These are phyloP conservation scores for Corniculantispora saksenae DNA, from an alignment of 2,329 filamentous ascomycete species.

Conservation along the genomic window DNA sequence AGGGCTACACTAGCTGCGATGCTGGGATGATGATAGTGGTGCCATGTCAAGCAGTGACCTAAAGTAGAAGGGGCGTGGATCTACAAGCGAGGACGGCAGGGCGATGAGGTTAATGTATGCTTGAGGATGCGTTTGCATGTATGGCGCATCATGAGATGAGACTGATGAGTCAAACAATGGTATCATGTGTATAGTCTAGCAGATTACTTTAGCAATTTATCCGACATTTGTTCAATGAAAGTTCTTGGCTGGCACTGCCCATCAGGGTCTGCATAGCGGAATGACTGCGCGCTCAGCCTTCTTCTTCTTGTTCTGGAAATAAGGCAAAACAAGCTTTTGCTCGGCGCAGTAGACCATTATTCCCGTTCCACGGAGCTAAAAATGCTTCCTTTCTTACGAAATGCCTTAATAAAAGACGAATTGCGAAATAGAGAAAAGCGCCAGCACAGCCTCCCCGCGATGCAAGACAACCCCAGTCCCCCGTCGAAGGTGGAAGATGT, in stretches of 20 bases:
- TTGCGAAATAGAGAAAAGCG: not conserved
- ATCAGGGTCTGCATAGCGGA: not conserved
- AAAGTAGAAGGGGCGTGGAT: constrained; percentile 8
- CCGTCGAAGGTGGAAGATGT: not conserved
- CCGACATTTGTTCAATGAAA: not conserved
- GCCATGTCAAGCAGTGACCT: not conserved
- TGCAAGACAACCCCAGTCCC: not conserved
- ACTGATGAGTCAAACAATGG: not conserved
- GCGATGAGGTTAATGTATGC: constrained; percentile 9
- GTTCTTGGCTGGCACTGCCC: not conserved
- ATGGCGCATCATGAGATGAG: constrained; percentile 11
- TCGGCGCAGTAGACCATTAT: not conserved
- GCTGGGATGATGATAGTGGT: constrained; percentile 6
- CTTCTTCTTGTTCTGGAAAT: not conserved
- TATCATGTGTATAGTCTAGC: not conserved
- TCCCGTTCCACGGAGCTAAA: not conserved
- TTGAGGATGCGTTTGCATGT: not conserved
- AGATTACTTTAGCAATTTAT: constrained; percentile 7
- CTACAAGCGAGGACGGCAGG: not conserved
- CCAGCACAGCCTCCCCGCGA: constrained; percentile 3
- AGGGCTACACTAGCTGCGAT: constrained; percentile 11
- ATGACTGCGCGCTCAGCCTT: not conserved
- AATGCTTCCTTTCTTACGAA: not conserved
- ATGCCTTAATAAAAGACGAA: not conserved
- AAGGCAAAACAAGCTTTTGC: not conserved